A percentile compares a stretch with the other conserved stretches of the same genome.
Evolutionary conservation across 106 monocot genomes (phyloP).

Genomic region (Allium fistulosum): DNA sequence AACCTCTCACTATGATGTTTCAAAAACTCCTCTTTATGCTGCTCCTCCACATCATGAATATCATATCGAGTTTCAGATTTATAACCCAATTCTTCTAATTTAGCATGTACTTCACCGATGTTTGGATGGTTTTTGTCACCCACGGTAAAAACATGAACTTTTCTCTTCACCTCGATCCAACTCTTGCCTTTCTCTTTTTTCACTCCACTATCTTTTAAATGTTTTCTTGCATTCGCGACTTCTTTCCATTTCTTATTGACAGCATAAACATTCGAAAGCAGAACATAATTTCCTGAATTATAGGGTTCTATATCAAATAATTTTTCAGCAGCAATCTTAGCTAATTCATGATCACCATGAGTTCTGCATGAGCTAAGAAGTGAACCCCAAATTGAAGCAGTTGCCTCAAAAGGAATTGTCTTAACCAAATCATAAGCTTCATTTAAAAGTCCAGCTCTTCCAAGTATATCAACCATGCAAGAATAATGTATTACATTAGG

Average conservation of each 20-base stretch:
- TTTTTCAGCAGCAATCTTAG: constrained; percentile 36
- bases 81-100: constrained; percentile 35
- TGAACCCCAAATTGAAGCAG: constrained; percentile 60
- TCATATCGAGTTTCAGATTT: constrained; percentile 29
- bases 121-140: constrained; percentile 31
- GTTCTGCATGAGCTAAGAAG: constrained; percentile 53
- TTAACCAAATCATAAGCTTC: constrained; percentile 52
- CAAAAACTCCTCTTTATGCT: constrained; percentile 35
- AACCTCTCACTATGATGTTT: constrained; percentile 59
- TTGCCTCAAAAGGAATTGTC: constrained; percentile 39
- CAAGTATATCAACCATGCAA: constrained; percentile 75
- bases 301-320: constrained; percentile 59
- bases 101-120: constrained; percentile 28
- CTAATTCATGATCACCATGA: constrained; percentile 33
- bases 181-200: constrained; percentile 11
- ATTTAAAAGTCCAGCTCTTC: constrained; percentile 35
- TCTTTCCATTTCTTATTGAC: constrained; percentile 40
- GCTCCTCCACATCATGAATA: constrained; percentile 46
- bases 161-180: constrained; percentile 55
- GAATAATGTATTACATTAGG: constrained; percentile 62
- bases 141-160: constrained; percentile 42
- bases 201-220: constrained; percentile 16
- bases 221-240: constrained; percentile 38
- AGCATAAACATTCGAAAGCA: constrained; percentile 62
- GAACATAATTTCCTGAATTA: constrained; percentile 64